These are phyloP conservation scores for Neofusicoccum cordaticola DNA, from an alignment of 2,329 filamentous ascomycete genomes.

Conservation along the genomic window DNA sequence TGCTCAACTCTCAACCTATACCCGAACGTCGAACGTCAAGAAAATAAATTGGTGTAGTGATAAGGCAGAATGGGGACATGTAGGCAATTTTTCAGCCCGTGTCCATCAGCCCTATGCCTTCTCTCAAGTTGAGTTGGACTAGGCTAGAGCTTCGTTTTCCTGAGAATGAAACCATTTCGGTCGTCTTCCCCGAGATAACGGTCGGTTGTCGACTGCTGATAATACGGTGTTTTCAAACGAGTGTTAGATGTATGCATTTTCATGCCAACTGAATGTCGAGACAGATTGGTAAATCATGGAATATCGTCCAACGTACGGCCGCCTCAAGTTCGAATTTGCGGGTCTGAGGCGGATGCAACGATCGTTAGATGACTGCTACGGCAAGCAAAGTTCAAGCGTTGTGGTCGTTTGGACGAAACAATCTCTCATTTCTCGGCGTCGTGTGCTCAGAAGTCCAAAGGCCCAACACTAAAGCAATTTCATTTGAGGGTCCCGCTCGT, in stretches of 20 bases:
- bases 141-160: too few species aligned
- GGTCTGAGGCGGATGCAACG: too few species aligned
- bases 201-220: too few species aligned
- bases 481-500: constrained; percentile 3
- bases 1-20: too few species aligned
- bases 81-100: too few species aligned
- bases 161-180: not conserved
- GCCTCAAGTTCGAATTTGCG: not conserved
- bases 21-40: too few species aligned
- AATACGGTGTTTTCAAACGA: not conserved
- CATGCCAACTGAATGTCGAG: not conserved
- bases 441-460: not conserved
- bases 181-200: not conserved
- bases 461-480: constrained; percentile 2
- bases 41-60: too few species aligned
- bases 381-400: not conserved
- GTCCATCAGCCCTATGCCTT: too few species aligned
- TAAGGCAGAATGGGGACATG: too few species aligned
- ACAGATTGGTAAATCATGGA: not conserved
- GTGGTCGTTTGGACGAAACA: not conserved
- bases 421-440: not conserved
- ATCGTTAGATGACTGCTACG: not conserved
- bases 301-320: not conserved
- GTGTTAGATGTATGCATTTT: not conserved
- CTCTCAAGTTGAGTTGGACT: too few species aligned